Evolutionary conservation across 257 asterid species (phyloP).

Genomic region (Solanum corneliomulleri): DNA sequence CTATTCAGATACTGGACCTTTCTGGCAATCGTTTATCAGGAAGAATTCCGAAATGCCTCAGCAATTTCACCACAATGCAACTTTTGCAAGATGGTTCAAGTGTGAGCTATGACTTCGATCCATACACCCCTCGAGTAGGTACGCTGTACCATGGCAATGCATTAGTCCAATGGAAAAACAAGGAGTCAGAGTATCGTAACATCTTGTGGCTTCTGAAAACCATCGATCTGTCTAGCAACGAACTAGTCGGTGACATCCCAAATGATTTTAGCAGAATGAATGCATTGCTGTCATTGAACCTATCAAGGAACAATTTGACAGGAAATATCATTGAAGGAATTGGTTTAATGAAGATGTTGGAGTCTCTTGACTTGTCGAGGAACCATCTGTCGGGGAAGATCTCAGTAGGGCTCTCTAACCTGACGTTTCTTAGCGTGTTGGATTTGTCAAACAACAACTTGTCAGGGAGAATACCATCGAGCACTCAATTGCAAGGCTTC

Average conservation of each 20-base stretch:
- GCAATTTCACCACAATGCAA: background rate
- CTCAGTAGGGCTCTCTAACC: background rate
- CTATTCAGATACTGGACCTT: constrained; percentile 25
- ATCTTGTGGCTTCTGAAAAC: background rate
- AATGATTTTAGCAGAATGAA: background rate
- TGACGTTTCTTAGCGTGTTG: constrained; percentile 3
- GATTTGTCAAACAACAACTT: constrained; percentile 22
- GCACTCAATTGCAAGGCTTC: constrained; percentile 26
- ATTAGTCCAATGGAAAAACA: constrained; percentile 3
- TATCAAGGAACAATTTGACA: constrained; percentile 16
- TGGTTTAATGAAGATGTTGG: constrained; percentile 2
- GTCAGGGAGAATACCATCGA: constrained; percentile 14
- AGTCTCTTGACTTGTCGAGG: constrained; percentile 6
- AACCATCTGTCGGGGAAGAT: background rate
- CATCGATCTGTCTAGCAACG: constrained; percentile 14
- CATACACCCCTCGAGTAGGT: background rate
- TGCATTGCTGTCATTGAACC: constrained; percentile 16
- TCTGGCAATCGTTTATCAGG: constrained; percentile 22
- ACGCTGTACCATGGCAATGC: background rate
- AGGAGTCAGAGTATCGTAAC: background rate
- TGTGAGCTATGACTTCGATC: background rate
- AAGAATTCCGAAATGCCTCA: constrained; percentile 20
- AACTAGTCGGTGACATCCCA: constrained; percentile 13
- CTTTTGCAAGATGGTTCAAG: background rate
- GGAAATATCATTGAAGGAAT: constrained; percentile 14